Conservation (phyloP, 495 filamentous ascomycete species). For the Evernia prunastri region DNA sequence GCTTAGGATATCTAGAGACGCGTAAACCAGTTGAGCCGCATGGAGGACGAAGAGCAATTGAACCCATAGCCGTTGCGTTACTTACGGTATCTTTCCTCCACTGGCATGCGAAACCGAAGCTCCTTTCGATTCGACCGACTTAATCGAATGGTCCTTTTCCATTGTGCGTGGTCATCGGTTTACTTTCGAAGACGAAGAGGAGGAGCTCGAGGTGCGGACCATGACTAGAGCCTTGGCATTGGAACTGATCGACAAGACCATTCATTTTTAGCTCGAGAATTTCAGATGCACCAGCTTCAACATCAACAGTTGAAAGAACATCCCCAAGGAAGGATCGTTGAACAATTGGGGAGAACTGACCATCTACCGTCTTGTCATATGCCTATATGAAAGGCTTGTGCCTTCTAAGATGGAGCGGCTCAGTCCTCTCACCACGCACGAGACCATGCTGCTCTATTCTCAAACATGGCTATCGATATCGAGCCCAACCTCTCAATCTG, state of each 20-base stretch:
- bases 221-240: slow-evolving; percentile 8
- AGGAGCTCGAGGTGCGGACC: neutral
- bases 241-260: slow-evolving; percentile 17
- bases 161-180: neutral
- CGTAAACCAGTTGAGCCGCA: slow-evolving; percentile 3
- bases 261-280: slow-evolving; percentile 20
- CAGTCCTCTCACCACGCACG: slow-evolving; percentile 55
- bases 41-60: neutral
- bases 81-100: slow-evolving; percentile 88
- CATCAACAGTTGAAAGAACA: neutral
- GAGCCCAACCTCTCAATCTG: slow-evolving; percentile 27
- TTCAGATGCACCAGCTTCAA: slow-evolving; percentile 7
- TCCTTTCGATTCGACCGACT: slow-evolving; percentile 24
- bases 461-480: slow-evolving; percentile 34
- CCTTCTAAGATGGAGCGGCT: slow-evolving; percentile 63
- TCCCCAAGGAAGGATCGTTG: neutral
- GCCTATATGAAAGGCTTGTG: slow-evolving; percentile 63
- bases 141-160: slow-evolving; percentile 26
- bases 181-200: too few species aligned
- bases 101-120: slow-evolving; percentile 24
- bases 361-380: neutral
- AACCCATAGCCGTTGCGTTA: slow-evolving; percentile 17
- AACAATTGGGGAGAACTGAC: slow-evolving; percentile 10
- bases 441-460: slow-evolving; percentile 39
- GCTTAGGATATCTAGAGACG: slow-evolving; percentile 78